phyloP scores from a whole-genome alignment of 139 green algal species.

The Tetradesmus obliquus region DNA sequence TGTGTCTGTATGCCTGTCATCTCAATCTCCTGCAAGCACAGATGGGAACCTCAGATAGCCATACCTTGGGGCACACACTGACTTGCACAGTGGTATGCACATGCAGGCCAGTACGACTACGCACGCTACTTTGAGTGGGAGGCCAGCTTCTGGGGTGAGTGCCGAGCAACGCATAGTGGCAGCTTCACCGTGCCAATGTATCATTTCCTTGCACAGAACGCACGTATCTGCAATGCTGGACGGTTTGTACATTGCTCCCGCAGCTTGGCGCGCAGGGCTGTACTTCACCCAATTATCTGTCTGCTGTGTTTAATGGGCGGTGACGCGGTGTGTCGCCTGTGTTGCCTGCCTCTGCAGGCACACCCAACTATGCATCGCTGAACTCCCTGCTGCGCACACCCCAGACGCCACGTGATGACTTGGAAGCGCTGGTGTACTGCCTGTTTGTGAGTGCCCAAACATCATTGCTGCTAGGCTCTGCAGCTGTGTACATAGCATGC shows the following conservation, averaged over 20 bases:
- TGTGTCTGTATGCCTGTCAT: too few relatives aligned
- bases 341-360: neutral
- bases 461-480: neutral
- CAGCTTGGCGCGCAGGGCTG: too few relatives aligned
- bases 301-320: too few relatives aligned
- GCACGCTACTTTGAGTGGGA: neutral
- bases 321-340: neutral
- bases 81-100: neutral
- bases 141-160: neutral
- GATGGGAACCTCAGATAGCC: too few relatives aligned
- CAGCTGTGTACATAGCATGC: too few relatives aligned
- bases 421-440: conserved; percentile 37
- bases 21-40: too few relatives aligned
- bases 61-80: too few relatives aligned
- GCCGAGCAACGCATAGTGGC: neutral
- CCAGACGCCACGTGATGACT: conserved; percentile 19
- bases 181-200: neutral
- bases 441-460: neutral
- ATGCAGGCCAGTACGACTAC: conserved; percentile 24
- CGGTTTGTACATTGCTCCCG: too few relatives aligned
- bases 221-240: neutral
- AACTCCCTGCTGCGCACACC: neutral
- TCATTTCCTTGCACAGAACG: neutral
- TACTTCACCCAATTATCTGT: too few relatives aligned
- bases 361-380: conserved; percentile 35